Percentiles rank a stretch among this genome's conserved stretches.
Evolutionary conservation across 345 rosid species (phyloP).

Genomic region (Lepidium aucheri): DNA sequence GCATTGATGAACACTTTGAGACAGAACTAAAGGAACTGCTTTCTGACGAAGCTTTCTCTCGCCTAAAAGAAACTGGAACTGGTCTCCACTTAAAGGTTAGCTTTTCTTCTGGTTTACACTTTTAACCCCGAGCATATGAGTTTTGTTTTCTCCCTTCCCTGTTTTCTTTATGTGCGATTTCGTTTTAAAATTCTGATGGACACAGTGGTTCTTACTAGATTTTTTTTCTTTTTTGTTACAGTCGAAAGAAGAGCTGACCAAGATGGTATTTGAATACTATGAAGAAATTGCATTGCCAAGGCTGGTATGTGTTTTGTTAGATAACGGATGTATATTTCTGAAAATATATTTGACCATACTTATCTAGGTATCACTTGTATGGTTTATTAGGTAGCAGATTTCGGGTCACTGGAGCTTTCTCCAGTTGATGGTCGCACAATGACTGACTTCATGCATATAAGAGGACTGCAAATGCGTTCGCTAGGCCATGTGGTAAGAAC

Average conservation of each 20-base stretch:
- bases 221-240: conserved; percentile 20
- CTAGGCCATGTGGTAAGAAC: conserved; percentile 73
- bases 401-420: conserved; percentile 94
- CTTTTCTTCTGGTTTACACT: conserved; percentile 1
- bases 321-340: conserved; percentile 4
- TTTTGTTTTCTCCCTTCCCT: background rate
- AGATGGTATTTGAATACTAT: conserved; percentile 71
- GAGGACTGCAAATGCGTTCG: conserved; percentile 89
- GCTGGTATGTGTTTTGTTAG: conserved; percentile 52
- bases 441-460: conserved; percentile 94
- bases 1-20: conserved; percentile 37
- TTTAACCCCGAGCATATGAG: background rate
- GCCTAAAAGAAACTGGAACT: conserved; percentile 76
- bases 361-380: background rate
- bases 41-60: conserved; percentile 68
- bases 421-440: conserved; percentile 96
- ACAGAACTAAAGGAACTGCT: conserved; percentile 62
- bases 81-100: conserved; percentile 87
- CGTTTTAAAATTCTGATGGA: background rate
- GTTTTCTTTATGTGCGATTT: background rate
- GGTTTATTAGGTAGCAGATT: conserved; percentile 72
- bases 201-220: background rate
- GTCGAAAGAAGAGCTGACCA: conserved; percentile 73
- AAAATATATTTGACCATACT: conserved; percentile 14
- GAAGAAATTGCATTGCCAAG: conserved; percentile 90